Evolutionary conservation across 768 basidiomycete genomes (phyloP), one percentile per base, ranked within the genome.

Genomic region (Lactifluus echinatus): DNA sequence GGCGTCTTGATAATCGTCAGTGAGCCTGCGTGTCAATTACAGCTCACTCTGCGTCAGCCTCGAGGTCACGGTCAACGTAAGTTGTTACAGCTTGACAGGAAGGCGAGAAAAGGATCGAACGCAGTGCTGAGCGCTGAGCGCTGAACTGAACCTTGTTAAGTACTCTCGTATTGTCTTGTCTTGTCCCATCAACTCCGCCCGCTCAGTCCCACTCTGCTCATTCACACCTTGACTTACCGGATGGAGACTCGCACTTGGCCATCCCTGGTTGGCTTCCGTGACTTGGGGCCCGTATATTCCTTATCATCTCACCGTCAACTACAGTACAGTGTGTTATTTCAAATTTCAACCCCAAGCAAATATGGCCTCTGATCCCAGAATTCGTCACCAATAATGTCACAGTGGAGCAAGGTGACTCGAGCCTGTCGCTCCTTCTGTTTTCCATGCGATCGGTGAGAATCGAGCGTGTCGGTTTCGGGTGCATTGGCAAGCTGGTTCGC

Each of bases 331-430:
- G n/a, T n/a, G n/a, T 36, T 12, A 39, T 24, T 19, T 8, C 2
- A 26, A 21, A 47, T 47, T 39, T 72, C 61, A 76, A 24, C 70
- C 71, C 65, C 69, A 53, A 89, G 73, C 24, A 90, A 65, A 48
- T 76, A 69, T 10, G 82, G 79, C 52, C 85, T 71, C 28, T 74
- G 72, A 7, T 75, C 67, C 93, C 93, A 96, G 70, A 95, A 94
- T 0, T 76, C 79, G 52, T 89, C 82, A 53, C 78, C 76, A 57
- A 95, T 93, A 57, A 95, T 79, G 71, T 95, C 93, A 67, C 84
- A 89, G 63, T 95, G 90, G 24, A 84, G 62, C 1, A 92, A 72
- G 4, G 74, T 75, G 46, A 91, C 72, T 65, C 65, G 74, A 23
- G 73, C 69, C 56, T 23, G 54, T 73, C 74, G 34, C 57, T 57